Base-by-base conservation (phyloP, 768 basidiomycete genomes). In the Amanita rimosa region DNA sequence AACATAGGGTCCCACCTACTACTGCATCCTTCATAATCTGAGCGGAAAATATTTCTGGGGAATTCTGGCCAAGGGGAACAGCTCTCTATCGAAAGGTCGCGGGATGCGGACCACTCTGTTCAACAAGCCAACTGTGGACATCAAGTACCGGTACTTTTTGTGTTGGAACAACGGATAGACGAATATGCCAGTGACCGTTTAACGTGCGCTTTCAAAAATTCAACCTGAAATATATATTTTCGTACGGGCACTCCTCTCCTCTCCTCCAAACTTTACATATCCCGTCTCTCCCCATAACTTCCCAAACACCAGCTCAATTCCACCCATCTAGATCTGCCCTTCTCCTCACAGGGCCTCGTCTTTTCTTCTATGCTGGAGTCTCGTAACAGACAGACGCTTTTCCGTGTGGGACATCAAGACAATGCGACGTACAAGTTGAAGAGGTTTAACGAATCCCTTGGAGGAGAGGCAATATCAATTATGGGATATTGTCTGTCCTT, bases 321-420 rank as follows among this genome's bases (percentile, higher is more conserved):
- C 94, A 98, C 56, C 96, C 96, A 0, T 75, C 77, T 14, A 95
- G 96, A 39, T 72, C 81, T 7, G 81, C 79, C 29, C 68, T 98
- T 51, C 78, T 97, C 46, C 75, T 98, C 52, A 85, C 69, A 62
- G 95, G 94, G 0, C 79, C 81, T 9, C 80, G 94, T 4, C 96
- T 94, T 0, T 97, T 83, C 67, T 96, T 87, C 71, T 94, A 84
- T 64, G n/a, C n/a, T n/a, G n/a, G n/a, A n/a, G n/a, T n/a, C n/a
- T n/a, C 24, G 6, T 26, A 26, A 1, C 4, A 26, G 5, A 85
- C 86, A 1, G 92, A 93, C 64, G 94, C 96, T 62, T 78, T 96
- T n/a, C 83, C 88, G 63, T 77, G 79, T 0, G 87, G 85, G 5
- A 60, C 74, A 7, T 75, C 83, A 42, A 65, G 67, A 76, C 83